Evolutionary conservation across 176 grass and related monocot species (phyloP), one percentile per base, ranked within the genome.

Genomic region (Themeda triandra): DNA sequence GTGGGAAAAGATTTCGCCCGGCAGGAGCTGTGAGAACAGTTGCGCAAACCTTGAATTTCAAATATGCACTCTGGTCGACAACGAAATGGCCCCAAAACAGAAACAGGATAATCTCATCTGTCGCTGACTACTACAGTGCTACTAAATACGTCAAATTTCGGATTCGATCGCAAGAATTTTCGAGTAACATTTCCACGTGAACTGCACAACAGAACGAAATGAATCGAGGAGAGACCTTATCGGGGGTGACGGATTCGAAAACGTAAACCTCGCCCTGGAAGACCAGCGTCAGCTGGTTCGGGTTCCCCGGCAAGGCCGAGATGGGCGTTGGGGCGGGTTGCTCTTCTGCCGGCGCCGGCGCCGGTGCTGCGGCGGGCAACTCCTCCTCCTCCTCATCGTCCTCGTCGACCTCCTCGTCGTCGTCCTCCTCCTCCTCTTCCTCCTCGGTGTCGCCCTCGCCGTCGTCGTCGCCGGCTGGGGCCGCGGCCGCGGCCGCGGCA

Each of bases 211-310:
- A 64, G 65, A 70, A 37, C 23, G 39, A 56, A 8, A 76, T 32
- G 18, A 77, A n/a, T 6, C 7, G 27, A 31, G 15, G 81, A 39
- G 19, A 30, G 11, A 97, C 92, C 94, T 92, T 97, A 2, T 97
- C 94, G 10, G 89, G 89, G 9, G 96, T 93, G 77, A 98, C 89
- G 25, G 91, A 95, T 69, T 98, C 96, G 91, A 98, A 98, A 58
- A 98, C 93, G 80, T 93, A 98, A 23, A 98, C 91, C 89, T 98
- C 92, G 71, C 96, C 96, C 83, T 98, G 93, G 89, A 98, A 98
- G 75, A 95, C 80, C 64, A 98, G 91, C 54, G 93, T 98, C 35
- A 98, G 69, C 89, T 98, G 96, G 87, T 93, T 95, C 27, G 87
- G 89, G 77, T 18, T 87, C 23, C 58, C 83, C 5, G 96, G 37